Evolutionary conservation across 768 basidiomycete species (phyloP).

Genomic region (Termitomyces sp.): DNA sequence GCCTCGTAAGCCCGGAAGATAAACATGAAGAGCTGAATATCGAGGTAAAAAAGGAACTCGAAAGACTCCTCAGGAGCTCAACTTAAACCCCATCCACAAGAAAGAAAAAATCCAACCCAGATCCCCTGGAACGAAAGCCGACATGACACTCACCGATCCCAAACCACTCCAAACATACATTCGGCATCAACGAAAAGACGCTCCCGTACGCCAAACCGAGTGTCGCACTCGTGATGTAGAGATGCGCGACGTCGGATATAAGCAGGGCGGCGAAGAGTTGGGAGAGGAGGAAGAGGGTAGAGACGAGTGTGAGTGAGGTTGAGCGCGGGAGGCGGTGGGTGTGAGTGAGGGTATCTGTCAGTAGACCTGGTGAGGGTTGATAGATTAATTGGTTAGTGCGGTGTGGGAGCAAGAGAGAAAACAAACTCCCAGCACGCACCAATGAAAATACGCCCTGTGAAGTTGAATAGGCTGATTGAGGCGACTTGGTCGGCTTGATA

Average conservation of each 20-base stretch:
- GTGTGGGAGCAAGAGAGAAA: not conserved
- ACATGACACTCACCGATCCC: slow-evolving; percentile 61
- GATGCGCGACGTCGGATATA: slow-evolving; percentile 48
- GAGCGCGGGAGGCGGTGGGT: slow-evolving; percentile 58
- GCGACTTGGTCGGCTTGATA: slow-evolving; percentile 88
- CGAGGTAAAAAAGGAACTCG: too few species aligned
- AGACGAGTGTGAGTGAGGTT: slow-evolving; percentile 63
- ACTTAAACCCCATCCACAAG: too few species aligned
- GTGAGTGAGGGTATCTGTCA: slow-evolving; percentile 60
- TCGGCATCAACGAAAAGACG: slow-evolving; percentile 65
- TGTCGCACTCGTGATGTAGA: slow-evolving; percentile 56
- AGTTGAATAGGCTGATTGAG: slow-evolving; percentile 77
- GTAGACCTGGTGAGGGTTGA: slow-evolving; percentile 38
- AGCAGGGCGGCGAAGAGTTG: slow-evolving; percentile 59
- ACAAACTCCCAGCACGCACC: slow-evolving; percentile 40
- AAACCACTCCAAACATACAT: slow-evolving; percentile 86
- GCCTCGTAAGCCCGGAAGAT: too few species aligned
- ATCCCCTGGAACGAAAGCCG: not conserved
- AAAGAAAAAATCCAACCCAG: not conserved
- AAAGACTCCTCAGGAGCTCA: too few species aligned
- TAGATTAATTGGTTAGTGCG: not conserved
- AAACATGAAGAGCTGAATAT: too few species aligned
- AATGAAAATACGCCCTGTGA: slow-evolving; percentile 67
- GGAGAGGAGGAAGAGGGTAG: slow-evolving; percentile 63
- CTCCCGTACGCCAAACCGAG: slow-evolving; percentile 72